Evolutionary conservation across 257 asterid genomes (phyloP).

Genomic region (Solanum neorickii): DNA sequence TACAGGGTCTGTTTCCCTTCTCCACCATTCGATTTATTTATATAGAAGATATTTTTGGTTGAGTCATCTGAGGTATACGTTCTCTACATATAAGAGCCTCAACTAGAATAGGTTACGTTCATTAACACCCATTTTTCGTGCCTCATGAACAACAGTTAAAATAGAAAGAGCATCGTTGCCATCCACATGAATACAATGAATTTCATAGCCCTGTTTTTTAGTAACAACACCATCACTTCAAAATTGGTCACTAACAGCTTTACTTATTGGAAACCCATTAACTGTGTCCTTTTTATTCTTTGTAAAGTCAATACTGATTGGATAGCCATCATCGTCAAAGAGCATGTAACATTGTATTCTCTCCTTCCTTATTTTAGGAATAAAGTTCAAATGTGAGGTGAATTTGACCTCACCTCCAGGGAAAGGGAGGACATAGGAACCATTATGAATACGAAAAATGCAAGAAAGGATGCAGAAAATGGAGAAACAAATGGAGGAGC

Average conservation of each 20-base stretch:
- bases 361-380: conserved; percentile 39
- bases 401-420: conserved; percentile 84
- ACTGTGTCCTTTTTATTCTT: conserved; percentile 13
- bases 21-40: too few species aligned
- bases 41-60: too few species aligned
- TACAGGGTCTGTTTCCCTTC: too few species aligned
- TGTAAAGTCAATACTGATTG: conserved; percentile 28
- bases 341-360: conserved; percentile 69
- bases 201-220: conserved; percentile 75
- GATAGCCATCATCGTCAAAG: conserved; percentile 59
- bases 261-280: conserved; percentile 97
- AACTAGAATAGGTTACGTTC: conserved; percentile 68
- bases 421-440: conserved; percentile 44
- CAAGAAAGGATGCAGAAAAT: too few species aligned
- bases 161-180: conserved; percentile 91
- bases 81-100: conserved; percentile 26
- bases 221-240: conserved; percentile 89
- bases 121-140: conserved; percentile 58
- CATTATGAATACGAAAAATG: too few species aligned
- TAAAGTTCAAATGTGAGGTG: conserved; percentile 51
- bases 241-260: conserved; percentile 70
- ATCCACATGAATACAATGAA: conserved; percentile 74
- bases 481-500: too few species aligned
- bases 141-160: conserved; percentile 53
- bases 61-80: too few species aligned